These are phyloP conservation scores for Gastrodia elata DNA, from an alignment of 106 monocot genomes.

Conservation along the genomic window DNA sequence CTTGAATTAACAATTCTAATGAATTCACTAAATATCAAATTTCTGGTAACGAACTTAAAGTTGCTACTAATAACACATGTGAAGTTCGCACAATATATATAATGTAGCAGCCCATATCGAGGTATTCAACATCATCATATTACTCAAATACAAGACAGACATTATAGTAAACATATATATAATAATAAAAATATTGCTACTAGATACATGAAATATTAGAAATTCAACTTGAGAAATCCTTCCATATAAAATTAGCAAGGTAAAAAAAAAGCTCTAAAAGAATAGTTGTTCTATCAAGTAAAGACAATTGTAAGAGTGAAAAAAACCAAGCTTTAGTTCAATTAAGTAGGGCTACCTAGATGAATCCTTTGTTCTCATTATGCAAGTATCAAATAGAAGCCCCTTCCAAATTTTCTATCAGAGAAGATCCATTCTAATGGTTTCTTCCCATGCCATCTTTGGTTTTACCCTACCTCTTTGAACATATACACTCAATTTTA, in stretches of 20 bases:
- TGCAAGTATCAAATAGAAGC: no score
- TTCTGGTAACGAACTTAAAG: neutral
- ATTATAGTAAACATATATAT: neutral
- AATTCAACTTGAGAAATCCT: neutral
- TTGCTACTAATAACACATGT: neutral
- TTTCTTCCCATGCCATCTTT: no score
- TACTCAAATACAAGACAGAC: neutral
- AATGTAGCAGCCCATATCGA: neutral
- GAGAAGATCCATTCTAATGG: no score
- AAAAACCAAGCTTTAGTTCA: neutral
- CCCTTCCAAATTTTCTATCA: no score
- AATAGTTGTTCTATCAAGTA: neutral
- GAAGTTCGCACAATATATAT: neutral
- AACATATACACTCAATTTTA: no score
- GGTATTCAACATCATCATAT: neutral
- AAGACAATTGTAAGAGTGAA: neutral
- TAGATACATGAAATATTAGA: neutral
- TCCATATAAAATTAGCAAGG: no score
- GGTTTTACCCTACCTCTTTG: no score
- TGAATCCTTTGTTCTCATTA: no score
- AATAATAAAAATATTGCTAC: neutral
- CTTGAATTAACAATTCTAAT: neutral
- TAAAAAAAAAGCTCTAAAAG: neutral
- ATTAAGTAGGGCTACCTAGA: no score
- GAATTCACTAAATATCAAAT: slow-evolving; percentile 1